phyloP scores from a whole-genome alignment of 1,139 yeast genomes.

The Sugiyamaella japonica region DNA sequence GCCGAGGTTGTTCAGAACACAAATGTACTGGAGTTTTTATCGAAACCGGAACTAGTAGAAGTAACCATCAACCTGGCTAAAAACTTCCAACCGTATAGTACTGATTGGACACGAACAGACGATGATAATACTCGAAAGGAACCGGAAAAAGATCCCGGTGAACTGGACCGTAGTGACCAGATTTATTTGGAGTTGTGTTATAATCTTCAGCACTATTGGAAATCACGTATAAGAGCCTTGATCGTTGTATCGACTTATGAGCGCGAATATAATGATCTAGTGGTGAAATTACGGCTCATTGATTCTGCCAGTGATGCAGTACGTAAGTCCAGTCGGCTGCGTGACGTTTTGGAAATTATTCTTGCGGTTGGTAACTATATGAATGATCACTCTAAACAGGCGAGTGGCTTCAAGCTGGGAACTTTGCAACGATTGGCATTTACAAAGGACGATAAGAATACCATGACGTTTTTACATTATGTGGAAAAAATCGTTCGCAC shows the following conservation, averaged over 20 bases:
- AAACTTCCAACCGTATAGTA: slow-evolving; percentile 70
- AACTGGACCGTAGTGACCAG: slow-evolving; percentile 77
- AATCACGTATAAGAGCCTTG: slow-evolving; percentile 76
- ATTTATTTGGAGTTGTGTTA: slow-evolving; percentile 75
- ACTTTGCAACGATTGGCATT: slow-evolving; percentile 81
- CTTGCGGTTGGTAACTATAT: slow-evolving; percentile 88
- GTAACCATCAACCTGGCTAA: slow-evolving; percentile 66
- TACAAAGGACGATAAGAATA: slow-evolving; percentile 79
- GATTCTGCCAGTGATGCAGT: slow-evolving; percentile 68
- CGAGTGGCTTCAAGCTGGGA: slow-evolving; percentile 78
- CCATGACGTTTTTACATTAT: slow-evolving; percentile 81
- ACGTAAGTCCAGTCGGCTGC: slow-evolving; percentile 62
- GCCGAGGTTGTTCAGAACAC: slow-evolving; percentile 63
- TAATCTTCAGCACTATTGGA: slow-evolving; percentile 83
- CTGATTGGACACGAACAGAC: slow-evolving; percentile 46
- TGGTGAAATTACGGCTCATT: slow-evolving; percentile 58
- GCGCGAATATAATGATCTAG: slow-evolving; percentile 70
- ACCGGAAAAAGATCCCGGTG: slow-evolving; percentile 60
- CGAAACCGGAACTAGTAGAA: slow-evolving; percentile 67
- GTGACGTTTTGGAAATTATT: slow-evolving; percentile 69
- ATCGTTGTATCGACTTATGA: slow-evolving; percentile 66
- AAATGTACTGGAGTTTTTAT: slow-evolving; percentile 80
- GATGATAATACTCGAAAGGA: slow-evolving; percentile 31
- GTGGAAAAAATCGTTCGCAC: slow-evolving; percentile 77
- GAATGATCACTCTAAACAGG: slow-evolving; percentile 82